Base-by-base conservation (phyloP, 495 filamentous ascomycete genomes). In the Penicillium lividum region DNA sequence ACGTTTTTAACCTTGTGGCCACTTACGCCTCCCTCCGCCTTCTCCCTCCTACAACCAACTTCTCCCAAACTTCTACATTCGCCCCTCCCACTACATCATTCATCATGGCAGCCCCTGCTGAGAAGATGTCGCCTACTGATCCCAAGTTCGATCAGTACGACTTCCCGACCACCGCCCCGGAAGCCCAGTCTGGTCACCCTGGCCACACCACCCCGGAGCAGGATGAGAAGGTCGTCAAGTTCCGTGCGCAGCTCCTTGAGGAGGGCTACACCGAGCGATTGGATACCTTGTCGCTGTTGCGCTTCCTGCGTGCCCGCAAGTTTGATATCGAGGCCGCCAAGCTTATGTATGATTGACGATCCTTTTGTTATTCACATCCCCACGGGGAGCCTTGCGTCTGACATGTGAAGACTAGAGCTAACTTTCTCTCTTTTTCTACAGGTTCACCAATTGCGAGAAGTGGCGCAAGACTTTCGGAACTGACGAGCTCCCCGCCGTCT, bases 91-190 rank as follows among this genome's bases (percentile, higher is more conserved):
- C 45, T 33, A 52, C 30, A 25, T 54, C 48, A 36, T 56, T 65
- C 64, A 76, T 58, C 58, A 82, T 82, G 77, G 72, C 76, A 31
- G 68, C 70, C 29, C 43, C 75, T 45, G 54, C 66, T 42, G 68
- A 73, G 48, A 55, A 64, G 28, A 61, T 73, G 61, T 51, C 89
- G 72, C 76, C 86, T 69, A 78, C 85, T 54, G 89, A 96, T 72
- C 80, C 90, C 64, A 97, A 96, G 75, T 97, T 97, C 80, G 93
- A 98, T 75, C 75, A 93, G 77, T 97, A 96, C 78, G 93, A 97
- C 70, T 98, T 80, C 77, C 94, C 94, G 51, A 93, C 86, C 52
- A 92, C 82, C 27, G 84, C 87, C 44, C 86, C 90, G 40, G 80
- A 82, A 47, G 66, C 80, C 10, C 82, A 87, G 64, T 75, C 77